These are phyloP conservation scores for Pyrenophora seminiperda DNA, from an alignment of 2,329 filamentous ascomycete species.

Conservation along the genomic window DNA sequence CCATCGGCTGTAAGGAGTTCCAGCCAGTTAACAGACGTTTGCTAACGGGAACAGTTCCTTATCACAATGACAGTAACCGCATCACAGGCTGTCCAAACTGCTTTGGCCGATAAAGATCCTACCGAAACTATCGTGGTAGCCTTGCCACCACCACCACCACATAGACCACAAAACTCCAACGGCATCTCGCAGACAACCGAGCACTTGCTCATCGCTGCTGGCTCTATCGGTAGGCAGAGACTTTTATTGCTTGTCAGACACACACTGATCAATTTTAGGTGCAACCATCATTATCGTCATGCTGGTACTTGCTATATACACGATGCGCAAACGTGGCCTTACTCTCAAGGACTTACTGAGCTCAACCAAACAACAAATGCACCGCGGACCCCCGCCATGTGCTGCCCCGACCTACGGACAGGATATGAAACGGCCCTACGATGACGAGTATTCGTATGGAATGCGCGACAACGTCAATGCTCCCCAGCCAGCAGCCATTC, in stretches of 20 bases:
- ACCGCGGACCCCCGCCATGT: conserved; percentile 30
- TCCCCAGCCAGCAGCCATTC: conserved; percentile 28
- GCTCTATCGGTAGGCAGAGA: conserved; percentile 43
- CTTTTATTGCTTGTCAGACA: too few relatives aligned
- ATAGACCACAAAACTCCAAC: conserved; percentile 20
- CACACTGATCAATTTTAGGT: conserved; percentile 33
- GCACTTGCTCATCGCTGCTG: conserved; percentile 49
- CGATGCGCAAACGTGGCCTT: conserved; percentile 47
- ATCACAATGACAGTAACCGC: conserved; percentile 29
- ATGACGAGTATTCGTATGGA: conserved; percentile 31
- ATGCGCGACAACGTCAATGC: conserved; percentile 32
- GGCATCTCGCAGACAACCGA: conserved; percentile 45
- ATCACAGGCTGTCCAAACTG: conserved; percentile 20
- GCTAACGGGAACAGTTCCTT: conserved; percentile 32
- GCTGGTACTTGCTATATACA: conserved; percentile 44
- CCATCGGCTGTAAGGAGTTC: conserved; percentile 27
- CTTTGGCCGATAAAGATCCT: conserved; percentile 31
- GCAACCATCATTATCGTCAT: conserved; percentile 48
- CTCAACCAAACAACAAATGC: conserved; percentile 30
- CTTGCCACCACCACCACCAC: conserved; percentile 25
- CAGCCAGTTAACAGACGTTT: background rate
- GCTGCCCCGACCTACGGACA: conserved; percentile 27
- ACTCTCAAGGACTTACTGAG: conserved; percentile 37
- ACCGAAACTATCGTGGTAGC: conserved; percentile 35
- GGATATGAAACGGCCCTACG: conserved; percentile 34